These are phyloP conservation scores for Apophysomyces trapeziformis DNA, from an alignment of 371 early-diverging fungal species.

Conservation along the genomic window DNA sequence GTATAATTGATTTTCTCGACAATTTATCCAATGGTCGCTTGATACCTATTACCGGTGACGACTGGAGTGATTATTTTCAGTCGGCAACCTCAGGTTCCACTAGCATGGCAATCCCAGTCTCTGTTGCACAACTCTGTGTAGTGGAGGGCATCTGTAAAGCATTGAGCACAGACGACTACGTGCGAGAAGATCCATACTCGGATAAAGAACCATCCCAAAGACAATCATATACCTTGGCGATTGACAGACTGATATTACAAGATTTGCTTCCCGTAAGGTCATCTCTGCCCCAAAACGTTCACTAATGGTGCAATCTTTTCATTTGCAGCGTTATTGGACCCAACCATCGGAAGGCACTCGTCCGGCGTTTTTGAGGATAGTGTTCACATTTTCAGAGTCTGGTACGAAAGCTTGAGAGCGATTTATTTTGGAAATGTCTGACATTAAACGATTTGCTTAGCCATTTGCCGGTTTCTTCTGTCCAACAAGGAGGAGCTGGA, in stretches of 20 bases:
- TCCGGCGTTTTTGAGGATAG: constrained; percentile 30
- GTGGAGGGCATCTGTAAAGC: constrained; percentile 38
- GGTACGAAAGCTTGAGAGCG: constrained; percentile 15
- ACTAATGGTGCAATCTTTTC: not conserved
- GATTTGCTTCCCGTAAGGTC: constrained; percentile 30
- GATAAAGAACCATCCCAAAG: not conserved
- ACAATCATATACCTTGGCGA: constrained; percentile 4
- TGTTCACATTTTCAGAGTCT: constrained; percentile 38
- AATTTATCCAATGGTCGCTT: constrained; percentile 31
- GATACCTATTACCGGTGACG: constrained; percentile 28
- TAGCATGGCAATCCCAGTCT: not conserved
- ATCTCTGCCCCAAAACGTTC: not conserved
- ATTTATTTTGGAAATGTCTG: constrained; percentile 1
- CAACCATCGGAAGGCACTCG: constrained; percentile 21
- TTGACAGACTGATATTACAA: constrained; percentile 29
- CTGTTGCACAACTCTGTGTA: constrained; percentile 34
- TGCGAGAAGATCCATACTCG: constrained; percentile 16
- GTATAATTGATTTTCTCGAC: constrained; percentile 35
- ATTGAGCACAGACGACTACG: constrained; percentile 25
- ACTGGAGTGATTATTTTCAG: constrained; percentile 31
- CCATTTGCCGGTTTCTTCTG: constrained; percentile 33
- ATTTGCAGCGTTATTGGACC: constrained; percentile 38
- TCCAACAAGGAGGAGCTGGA: constrained; percentile 27
- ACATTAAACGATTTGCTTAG: constrained; percentile 9
- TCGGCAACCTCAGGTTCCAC: not conserved